Evolutionary conservation across 2,329 filamentous ascomycete species (phyloP).

Genomic region (Colletotrichum sp.): DNA sequence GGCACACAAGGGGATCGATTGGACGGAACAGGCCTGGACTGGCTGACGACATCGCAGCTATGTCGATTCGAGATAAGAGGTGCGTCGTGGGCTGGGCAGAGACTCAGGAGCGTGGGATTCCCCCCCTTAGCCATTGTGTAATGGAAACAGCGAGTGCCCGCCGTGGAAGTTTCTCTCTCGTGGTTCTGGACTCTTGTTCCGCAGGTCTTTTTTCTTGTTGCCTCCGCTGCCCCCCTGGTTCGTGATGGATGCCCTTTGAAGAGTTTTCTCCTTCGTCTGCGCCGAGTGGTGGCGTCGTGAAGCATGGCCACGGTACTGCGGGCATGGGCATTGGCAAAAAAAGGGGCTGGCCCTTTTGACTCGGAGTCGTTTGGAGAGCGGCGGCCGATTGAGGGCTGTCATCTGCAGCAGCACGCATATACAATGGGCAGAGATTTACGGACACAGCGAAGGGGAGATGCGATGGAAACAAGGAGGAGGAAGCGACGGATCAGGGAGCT

Average conservation of each 20-base stretch:
- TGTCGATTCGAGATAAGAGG: conserved; percentile 21
- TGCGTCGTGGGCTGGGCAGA: not conserved
- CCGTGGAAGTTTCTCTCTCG: not conserved
- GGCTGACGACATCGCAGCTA: conserved; percentile 22
- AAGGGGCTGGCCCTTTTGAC: not conserved
- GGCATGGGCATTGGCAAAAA: not conserved
- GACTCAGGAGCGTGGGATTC: conserved; percentile 8
- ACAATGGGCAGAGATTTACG: not conserved
- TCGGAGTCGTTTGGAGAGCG: not conserved
- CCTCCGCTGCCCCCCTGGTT: not conserved
- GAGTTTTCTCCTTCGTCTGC: not conserved
- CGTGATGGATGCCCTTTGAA: not conserved
- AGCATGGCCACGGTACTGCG: not conserved
- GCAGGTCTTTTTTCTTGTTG: not conserved
- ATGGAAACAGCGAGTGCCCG: conserved; percentile 19
- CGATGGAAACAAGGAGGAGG: not conserved
- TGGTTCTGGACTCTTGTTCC: not conserved
- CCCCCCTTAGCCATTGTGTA: conserved; percentile 10
- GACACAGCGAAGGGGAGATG: not conserved
- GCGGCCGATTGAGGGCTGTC: not conserved
- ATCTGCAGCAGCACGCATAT: not conserved
- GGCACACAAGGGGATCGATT: conserved; percentile 2
- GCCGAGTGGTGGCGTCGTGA: conserved; percentile 5
- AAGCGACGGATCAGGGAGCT: not conserved
- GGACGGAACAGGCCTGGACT: conserved; percentile 16